Evolutionary conservation across 1,139 yeast species (phyloP).

Genomic region (Groenewaldozyma sp.): DNA sequence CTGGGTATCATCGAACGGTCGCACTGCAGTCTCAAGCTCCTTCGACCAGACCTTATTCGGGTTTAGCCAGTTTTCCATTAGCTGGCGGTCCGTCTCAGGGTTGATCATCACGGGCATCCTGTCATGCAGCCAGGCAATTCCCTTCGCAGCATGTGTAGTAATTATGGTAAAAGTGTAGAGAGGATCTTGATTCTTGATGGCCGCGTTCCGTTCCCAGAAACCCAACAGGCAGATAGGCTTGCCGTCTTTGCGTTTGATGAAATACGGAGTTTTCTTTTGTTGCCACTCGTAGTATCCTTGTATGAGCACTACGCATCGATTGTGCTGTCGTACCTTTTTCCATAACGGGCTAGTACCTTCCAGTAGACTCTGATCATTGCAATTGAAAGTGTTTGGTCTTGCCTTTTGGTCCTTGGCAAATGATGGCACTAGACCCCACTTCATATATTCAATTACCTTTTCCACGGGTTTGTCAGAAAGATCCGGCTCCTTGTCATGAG

Average conservation of each 20-base stretch:
- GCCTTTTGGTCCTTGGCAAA: conserved; percentile 37
- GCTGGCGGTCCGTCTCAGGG: conserved; percentile 37
- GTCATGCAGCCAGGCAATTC: conserved; percentile 59
- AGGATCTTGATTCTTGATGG: conserved; percentile 20
- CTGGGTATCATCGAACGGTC: conserved; percentile 14
- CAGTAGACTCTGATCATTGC: conserved; percentile 26
- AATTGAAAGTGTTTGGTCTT: conserved; percentile 26
- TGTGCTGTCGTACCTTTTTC: conserved; percentile 26
- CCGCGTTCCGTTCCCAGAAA: conserved; percentile 36
- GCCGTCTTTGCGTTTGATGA: conserved; percentile 43
- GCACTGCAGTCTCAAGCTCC: conserved; percentile 10
- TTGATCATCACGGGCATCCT: conserved; percentile 68
- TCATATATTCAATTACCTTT: conserved; percentile 33
- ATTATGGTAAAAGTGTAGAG: conserved; percentile 58
- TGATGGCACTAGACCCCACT: conserved; percentile 53
- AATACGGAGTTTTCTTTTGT: conserved; percentile 46
- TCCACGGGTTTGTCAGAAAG: conserved; percentile 3
- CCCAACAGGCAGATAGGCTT: conserved; percentile 65
- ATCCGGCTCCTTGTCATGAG: no score
- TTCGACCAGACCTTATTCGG: conserved; percentile 36
- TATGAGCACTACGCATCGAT: conserved; percentile 62
- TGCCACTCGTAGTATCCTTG: conserved; percentile 87
- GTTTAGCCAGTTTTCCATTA: conserved; percentile 57
- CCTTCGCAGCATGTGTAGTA: conserved; percentile 59
- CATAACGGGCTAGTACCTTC: conserved; percentile 21